Conservation (phyloP, 2,329 filamentous ascomycete genomes). For the Colletotrichum melonis region DNA sequence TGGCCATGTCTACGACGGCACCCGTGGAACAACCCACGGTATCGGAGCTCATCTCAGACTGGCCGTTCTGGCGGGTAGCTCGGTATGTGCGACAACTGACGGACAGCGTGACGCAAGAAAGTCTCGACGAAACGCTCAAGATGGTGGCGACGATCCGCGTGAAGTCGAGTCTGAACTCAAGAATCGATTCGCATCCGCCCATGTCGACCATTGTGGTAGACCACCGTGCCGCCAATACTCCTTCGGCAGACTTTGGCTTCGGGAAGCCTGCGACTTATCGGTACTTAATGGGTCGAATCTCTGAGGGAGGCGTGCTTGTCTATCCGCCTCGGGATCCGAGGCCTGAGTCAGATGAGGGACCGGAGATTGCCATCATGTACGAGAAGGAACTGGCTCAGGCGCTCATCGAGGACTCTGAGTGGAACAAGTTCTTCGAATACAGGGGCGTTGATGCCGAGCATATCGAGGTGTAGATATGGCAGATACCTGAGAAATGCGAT, state of each 20-base stretch:
- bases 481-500: too few species aligned
- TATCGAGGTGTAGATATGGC: not conserved
- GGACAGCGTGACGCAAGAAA: slow-evolving; percentile 47
- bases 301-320: slow-evolving; percentile 41
- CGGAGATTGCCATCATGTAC: slow-evolving; percentile 48
- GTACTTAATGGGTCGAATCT: slow-evolving; percentile 45
- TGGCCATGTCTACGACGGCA: slow-evolving; percentile 40
- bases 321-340: slow-evolving; percentile 45
- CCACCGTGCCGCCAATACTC: slow-evolving; percentile 45
- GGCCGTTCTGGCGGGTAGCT: slow-evolving; percentile 48
- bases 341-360: slow-evolving; percentile 47
- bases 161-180: slow-evolving; percentile 47
- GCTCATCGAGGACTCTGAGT: slow-evolving; percentile 48
- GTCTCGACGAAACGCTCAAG: slow-evolving; percentile 43
- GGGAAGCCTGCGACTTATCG: slow-evolving; percentile 46
- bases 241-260: slow-evolving; percentile 50
- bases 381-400: slow-evolving; percentile 46
- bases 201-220: slow-evolving; percentile 49
- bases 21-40: slow-evolving; percentile 44
- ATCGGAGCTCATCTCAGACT: slow-evolving; percentile 48
- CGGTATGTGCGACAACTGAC: slow-evolving; percentile 51
- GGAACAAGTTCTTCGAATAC: slow-evolving; percentile 51
- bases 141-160: slow-evolving; percentile 49
- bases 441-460: slow-evolving; percentile 44
- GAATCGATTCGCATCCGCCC: slow-evolving; percentile 49